Evolutionary conservation across 2,329 filamentous ascomycete species (phyloP), one percentile per base, ranked within the genome.

Genomic region (Decorospora gaudefroyi): DNA sequence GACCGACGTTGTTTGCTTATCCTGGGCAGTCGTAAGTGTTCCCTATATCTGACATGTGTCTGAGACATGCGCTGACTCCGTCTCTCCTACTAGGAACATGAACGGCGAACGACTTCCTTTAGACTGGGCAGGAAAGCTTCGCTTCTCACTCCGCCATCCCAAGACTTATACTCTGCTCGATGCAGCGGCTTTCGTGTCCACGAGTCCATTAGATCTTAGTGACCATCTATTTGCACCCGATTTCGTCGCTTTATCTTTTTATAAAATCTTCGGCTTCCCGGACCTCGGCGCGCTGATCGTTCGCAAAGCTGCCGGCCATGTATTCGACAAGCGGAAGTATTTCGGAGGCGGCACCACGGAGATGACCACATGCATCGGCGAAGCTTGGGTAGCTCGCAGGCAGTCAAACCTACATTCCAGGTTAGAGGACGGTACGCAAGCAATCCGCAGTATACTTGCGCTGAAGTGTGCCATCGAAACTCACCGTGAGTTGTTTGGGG

Each of bases 191-290:
- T 73, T 84, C 23, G 80, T 81, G n/a, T 83, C 82, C 59, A 86
- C 83, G 3, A 77, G 74, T 28, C 77, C 77, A 6, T 71, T 87
- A 36, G 74, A 79, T 40, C 77, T 87, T 28, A 73, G 71, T 19
- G 73, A 83, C 7, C 76, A 81, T 12, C 76, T 74, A 53, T 71
- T 74, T 8, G 80, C 83, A 0, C 88, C 92, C 0, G 92, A 97
- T 66, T 96, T 96, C 53, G 83, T 82, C 0, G 84, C 87, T 0
- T 62, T 96, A 18, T 96, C 91, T 64, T 86, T 97, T 55, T 95
- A 96, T 73, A 97, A 97, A 68, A 91, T 96, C 10, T 97, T 96
- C 67, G 92, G 92, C 1, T 96, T 96, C 53, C 92, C 92, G 0
- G 88, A 96, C 63, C 76, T 97, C 1, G 92, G 92, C 1, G 90